Percentiles rank a stretch among this genome's conserved stretches.
phyloP scores from a whole-genome alignment of 116 monocot species.

The Zostera marina region DNA sequence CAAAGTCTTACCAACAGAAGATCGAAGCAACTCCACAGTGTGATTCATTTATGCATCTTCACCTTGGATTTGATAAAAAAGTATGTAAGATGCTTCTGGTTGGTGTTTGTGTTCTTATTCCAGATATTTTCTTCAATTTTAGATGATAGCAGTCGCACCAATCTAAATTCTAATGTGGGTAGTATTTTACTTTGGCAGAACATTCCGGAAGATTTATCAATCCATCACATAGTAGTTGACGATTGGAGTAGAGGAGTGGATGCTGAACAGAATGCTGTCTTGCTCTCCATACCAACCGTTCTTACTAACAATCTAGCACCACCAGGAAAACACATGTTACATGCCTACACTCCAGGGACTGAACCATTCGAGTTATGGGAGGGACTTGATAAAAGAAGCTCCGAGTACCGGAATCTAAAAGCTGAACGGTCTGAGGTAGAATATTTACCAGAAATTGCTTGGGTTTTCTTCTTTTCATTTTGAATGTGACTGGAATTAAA shows the following conservation, averaged over 20 bases:
- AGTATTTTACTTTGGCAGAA: conserved; percentile 16
- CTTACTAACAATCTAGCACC: conserved; percentile 71
- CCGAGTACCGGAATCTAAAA: conserved; percentile 58
- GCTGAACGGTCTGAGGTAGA: conserved; percentile 73
- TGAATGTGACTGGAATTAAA: neutral
- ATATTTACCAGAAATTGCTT: neutral
- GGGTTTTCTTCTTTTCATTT: neutral
- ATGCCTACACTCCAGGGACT: conserved; percentile 87
- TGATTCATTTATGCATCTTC: conserved; percentile 97
- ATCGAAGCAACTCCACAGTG: conserved; percentile 68
- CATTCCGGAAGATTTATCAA: conserved; percentile 56
- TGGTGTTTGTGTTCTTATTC: neutral
- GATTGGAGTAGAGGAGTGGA: conserved; percentile 87
- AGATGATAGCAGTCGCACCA: no score
- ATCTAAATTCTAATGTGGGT: no score
- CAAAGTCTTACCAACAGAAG: conserved; percentile 40
- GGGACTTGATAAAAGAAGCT: conserved; percentile 62
- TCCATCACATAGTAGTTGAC: conserved; percentile 91
- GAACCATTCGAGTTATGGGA: conserved; percentile 80
- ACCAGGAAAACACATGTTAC: conserved; percentile 72
- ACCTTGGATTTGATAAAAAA: conserved; percentile 78
- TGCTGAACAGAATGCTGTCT: conserved; percentile 81
- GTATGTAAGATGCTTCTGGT: conserved; percentile 10
- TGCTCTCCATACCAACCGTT: conserved; percentile 71
- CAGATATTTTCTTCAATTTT: neutral